A percentile compares a stretch with the other conserved stretches of the same genome.
These are phyloP conservation scores for Aspergillus arachidicola DNA, from an alignment of 2,329 filamentous ascomycete species.

Conservation along the genomic window DNA sequence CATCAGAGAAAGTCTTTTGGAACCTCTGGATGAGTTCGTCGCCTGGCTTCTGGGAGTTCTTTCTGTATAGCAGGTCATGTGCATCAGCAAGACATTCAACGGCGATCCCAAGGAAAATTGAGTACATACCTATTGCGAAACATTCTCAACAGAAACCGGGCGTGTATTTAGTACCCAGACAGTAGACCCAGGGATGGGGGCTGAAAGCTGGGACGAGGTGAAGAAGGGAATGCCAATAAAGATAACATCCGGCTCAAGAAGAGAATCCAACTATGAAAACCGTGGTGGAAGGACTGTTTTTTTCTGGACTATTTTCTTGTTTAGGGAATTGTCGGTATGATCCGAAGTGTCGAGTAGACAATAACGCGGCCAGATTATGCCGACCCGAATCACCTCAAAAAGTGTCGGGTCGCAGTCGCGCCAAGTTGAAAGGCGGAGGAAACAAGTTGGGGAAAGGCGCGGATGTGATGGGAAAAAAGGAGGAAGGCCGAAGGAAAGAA, in stretches of 20 bases:
- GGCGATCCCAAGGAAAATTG: constrained; percentile 12
- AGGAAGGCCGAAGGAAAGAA: background rate
- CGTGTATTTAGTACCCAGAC: background rate
- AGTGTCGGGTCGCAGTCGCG: constrained; percentile 8
- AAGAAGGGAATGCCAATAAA: constrained; percentile 3
- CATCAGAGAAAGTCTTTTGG: constrained; percentile 78
- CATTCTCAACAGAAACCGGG: constrained; percentile 34
- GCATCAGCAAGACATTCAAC: constrained; percentile 16
- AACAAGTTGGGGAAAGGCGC: background rate
- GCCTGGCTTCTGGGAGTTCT: constrained; percentile 80
- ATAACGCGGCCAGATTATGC: background rate
- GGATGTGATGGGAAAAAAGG: background rate
- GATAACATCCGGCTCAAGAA: constrained; percentile 16
- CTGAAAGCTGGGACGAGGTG: background rate
- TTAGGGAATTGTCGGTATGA: background rate
- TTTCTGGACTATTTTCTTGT: background rate
- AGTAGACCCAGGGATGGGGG: background rate
- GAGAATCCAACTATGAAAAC: background rate
- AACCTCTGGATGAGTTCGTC: constrained; percentile 84
- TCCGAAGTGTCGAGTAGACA: background rate
- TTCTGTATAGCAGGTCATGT: constrained; percentile 50
- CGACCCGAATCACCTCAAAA: constrained; percentile 1
- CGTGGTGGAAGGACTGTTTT: background rate
- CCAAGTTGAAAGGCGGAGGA: background rate
- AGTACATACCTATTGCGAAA: constrained; percentile 52